Evolutionary conservation across 352 stramenopile genomes (phyloP).

Genomic region (Phytophthora hybrid): DNA sequence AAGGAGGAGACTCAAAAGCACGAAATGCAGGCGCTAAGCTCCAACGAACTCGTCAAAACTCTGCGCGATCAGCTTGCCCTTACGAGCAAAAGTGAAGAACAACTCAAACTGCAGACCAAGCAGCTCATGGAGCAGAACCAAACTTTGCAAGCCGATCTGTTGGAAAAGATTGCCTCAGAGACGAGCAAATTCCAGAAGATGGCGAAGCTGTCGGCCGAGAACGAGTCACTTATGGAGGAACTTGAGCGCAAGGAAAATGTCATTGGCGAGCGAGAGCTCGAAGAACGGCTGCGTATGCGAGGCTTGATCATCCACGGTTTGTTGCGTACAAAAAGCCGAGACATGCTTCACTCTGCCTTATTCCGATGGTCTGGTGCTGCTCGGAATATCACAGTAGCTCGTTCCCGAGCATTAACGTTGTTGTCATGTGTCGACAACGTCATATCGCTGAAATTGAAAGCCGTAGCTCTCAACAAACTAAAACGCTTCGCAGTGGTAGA

Average conservation of each 20-base stretch:
- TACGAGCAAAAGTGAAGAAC: conserved; percentile 66
- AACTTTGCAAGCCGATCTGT: conserved; percentile 64
- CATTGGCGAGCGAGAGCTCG: conserved; percentile 39
- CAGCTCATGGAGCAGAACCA: conserved; percentile 80
- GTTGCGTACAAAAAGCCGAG: conserved; percentile 47
- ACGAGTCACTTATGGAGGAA: conserved; percentile 64
- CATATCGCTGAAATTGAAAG: conserved; percentile 31
- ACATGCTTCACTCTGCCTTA: conserved; percentile 33
- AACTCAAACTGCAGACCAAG: conserved; percentile 75
- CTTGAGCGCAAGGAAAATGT: conserved; percentile 53
- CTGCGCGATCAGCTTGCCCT: conserved; percentile 62
- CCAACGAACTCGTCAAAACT: conserved; percentile 62
- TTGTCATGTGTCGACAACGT: conserved; percentile 16
- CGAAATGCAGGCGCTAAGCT: conserved; percentile 65
- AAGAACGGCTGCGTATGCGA: conserved; percentile 38
- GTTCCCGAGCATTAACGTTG: conserved; percentile 29
- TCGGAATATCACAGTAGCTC: conserved; percentile 22
- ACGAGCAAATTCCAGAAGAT: conserved; percentile 77
- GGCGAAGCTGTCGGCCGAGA: conserved; percentile 65
- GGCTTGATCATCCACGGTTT: conserved; percentile 40
- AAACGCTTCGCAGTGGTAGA: conserved; percentile 12
- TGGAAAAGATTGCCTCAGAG: conserved; percentile 74
- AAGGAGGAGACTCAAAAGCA: conserved; percentile 73
- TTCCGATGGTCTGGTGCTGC: conserved; percentile 37
- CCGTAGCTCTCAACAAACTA: conserved; percentile 36